phyloP scores from a whole-genome alignment of 139 green algal species.

The Diplosphaera chodatii region DNA sequence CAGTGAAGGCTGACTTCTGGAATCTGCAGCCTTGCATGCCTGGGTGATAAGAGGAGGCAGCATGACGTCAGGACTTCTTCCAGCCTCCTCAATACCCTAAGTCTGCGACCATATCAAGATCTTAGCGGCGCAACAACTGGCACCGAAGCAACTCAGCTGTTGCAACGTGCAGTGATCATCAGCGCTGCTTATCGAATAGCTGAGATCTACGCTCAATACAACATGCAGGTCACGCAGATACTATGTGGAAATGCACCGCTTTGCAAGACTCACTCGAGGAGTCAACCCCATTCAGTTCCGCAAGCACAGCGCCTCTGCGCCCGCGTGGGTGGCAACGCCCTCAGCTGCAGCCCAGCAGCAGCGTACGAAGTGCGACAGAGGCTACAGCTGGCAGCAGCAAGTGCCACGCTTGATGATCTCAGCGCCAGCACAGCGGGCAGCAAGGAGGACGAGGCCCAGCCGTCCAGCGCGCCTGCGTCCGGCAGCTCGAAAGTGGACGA shows the following conservation, averaged over 20 bases:
- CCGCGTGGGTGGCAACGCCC: neutral
- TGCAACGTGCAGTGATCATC: too few relatives aligned
- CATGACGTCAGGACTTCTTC: too few relatives aligned
- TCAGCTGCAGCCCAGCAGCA: neutral
- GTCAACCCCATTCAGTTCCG: neutral
- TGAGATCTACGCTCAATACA: too few relatives aligned
- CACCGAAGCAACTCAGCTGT: too few relatives aligned
- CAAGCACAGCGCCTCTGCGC: neutral
- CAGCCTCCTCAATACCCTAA: too few relatives aligned
- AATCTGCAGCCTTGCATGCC: too few relatives aligned
- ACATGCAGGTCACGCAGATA: neutral
- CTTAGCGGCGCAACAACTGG: too few relatives aligned
- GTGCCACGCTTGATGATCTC: neutral
- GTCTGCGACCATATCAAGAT: too few relatives aligned
- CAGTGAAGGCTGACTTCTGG: too few relatives aligned
- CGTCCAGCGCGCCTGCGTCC: neutral
- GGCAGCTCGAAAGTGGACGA: slow-evolving; percentile 28
- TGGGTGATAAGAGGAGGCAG: too few relatives aligned
- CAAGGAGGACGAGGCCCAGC: neutral
- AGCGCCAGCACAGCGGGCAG: neutral
- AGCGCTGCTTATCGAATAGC: too few relatives aligned
- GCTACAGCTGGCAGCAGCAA: neutral
- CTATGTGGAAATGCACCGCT: neutral
- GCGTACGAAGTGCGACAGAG: neutral
- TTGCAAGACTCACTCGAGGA: neutral